Conservation (phyloP, 192 early-diverging fungal species). For the Lobulomyces angularis region DNA sequence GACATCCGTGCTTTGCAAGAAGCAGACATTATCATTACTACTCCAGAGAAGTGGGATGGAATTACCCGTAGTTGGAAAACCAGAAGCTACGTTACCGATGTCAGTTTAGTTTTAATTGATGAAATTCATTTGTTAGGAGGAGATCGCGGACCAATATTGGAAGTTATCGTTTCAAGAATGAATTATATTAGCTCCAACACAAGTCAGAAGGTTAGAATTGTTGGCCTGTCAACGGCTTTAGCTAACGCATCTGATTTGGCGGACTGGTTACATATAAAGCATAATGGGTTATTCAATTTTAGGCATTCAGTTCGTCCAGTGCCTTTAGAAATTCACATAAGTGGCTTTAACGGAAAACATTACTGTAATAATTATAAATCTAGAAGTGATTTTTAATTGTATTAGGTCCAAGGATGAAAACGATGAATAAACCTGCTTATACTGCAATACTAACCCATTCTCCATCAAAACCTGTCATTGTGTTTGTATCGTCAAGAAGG, state of each 20-base stretch:
- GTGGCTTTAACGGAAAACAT: conserved; percentile 90
- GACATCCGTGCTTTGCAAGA: conserved; percentile 71
- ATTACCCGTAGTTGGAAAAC: conserved; percentile 84
- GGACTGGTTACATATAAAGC: conserved; percentile 87
- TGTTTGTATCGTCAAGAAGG: conserved; percentile 95
- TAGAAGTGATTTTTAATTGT: not conserved
- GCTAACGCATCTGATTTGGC: conserved; percentile 93
- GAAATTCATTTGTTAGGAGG: conserved; percentile 96
- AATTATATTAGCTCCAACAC: conserved; percentile 85
- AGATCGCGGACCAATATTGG: conserved; percentile 92
- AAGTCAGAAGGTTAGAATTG: conserved; percentile 66
- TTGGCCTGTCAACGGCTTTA: conserved; percentile 90
- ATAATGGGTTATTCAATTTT: conserved; percentile 90
- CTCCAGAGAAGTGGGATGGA: conserved; percentile 98
- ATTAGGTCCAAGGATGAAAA: conserved; percentile 79
- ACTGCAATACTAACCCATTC: conserved; percentile 90
- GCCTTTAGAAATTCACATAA: conserved; percentile 93
- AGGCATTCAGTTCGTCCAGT: conserved; percentile 93
- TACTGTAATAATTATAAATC: conserved; percentile 20
- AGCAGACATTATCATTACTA: conserved; percentile 96
- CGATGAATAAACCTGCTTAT: conserved; percentile 98
- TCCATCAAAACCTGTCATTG: conserved; percentile 82
- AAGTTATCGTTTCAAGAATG: conserved; percentile 97
- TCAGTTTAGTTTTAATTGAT: conserved; percentile 91
- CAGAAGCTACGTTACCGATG: conserved; percentile 75